These are phyloP conservation scores for Tillandsia leiboldiana DNA, from an alignment of 176 grass and related monocot species.

Conservation along the genomic window DNA sequence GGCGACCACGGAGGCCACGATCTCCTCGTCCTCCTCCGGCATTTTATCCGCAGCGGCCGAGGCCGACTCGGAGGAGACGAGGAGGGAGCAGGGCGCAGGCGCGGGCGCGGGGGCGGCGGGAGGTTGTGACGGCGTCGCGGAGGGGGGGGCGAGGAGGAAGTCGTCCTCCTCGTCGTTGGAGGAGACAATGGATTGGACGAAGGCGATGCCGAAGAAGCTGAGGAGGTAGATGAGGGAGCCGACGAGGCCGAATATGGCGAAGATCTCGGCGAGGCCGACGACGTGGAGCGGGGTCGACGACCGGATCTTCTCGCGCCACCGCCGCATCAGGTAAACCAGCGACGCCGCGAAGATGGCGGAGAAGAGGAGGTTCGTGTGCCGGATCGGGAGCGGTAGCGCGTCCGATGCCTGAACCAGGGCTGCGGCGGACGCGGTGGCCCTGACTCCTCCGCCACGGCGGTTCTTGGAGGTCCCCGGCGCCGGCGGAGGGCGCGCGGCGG, in stretches of 20 bases:
- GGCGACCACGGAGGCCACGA: conserved; percentile 47
- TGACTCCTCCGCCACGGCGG: neutral
- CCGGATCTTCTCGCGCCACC: conserved; percentile 74
- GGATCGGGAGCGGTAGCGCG: conserved; percentile 57
- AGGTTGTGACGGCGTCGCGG: neutral
- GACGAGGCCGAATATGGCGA: conserved; percentile 67
- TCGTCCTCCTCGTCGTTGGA: conserved; percentile 61
- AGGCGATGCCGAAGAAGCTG: conserved; percentile 77
- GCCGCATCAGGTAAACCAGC: conserved; percentile 67
- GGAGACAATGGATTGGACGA: conserved; percentile 67
- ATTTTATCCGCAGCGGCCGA: conserved; percentile 30
- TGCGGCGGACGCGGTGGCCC: neutral
- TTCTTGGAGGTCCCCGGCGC: conserved; percentile 1
- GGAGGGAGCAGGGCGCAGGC: conserved; percentile 12
- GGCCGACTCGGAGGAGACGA: conserved; percentile 29
- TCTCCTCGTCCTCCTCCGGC: conserved; percentile 79
- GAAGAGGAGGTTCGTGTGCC: conserved; percentile 63
- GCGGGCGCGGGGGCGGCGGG: neutral
- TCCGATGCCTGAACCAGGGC: conserved; percentile 57
- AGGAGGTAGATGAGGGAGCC: conserved; percentile 70
- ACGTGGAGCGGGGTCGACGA: conserved; percentile 58
- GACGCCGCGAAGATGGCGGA: conserved; percentile 46
- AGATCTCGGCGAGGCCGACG: conserved; percentile 48
- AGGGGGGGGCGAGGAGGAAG: neutral
- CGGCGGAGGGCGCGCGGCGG: neutral